Evolutionary conservation across 257 asterid genomes (phyloP).

Genomic region (Ophiorrhiza pumila): DNA sequence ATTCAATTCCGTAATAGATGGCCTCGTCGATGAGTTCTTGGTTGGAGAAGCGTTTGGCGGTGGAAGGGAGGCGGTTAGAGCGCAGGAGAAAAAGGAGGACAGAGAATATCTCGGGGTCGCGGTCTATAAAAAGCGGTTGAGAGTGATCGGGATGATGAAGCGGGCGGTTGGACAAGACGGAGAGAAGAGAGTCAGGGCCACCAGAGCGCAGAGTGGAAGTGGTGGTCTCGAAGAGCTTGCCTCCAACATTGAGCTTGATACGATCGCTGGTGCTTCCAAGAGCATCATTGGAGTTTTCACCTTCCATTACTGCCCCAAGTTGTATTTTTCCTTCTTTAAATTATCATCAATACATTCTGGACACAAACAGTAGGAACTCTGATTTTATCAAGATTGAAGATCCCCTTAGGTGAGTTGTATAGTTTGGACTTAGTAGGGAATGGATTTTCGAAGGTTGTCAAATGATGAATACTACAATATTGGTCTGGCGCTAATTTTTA

Average conservation of each 20-base stretch:
- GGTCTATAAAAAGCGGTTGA: slow-evolving; percentile 77
- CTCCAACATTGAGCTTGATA: slow-evolving; percentile 92
- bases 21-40: slow-evolving; percentile 87
- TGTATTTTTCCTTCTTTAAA: no score
- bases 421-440: no score
- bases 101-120: slow-evolving; percentile 92
- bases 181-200: slow-evolving; percentile 76
- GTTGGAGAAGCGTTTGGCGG: slow-evolving; percentile 71
- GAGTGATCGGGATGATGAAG: slow-evolving; percentile 22
- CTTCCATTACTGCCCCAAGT: slow-evolving; percentile 33
- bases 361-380: no score
- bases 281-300: slow-evolving; percentile 18
- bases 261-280: slow-evolving; percentile 40
- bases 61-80: slow-evolving; percentile 81
- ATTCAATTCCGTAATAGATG: slow-evolving; percentile 73
- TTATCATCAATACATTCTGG: no score
- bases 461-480: no score
- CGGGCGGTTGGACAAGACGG: slow-evolving; percentile 59
- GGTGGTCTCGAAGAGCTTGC: slow-evolving; percentile 91
- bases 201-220: slow-evolving; percentile 76
- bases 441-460: no score
- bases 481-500: no score
- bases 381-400: no score
- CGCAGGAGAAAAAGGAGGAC: slow-evolving; percentile 85
- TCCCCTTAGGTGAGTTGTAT: no score